phyloP scores from a whole-genome alignment of 2,329 filamentous ascomycete genomes.

The Diaporthe vaccinii region DNA sequence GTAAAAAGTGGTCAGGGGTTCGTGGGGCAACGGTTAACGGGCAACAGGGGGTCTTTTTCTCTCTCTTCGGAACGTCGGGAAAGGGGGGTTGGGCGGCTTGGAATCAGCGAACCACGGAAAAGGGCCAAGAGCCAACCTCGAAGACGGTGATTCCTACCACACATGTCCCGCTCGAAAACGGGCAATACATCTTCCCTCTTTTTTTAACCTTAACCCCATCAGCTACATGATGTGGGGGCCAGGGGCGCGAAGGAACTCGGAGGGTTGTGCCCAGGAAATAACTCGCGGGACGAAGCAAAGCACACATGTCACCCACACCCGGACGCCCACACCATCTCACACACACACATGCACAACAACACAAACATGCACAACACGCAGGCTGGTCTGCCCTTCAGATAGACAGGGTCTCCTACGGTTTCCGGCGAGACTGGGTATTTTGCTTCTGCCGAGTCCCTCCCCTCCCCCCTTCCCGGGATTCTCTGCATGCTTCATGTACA shows the following conservation, averaged over 20 bases:
- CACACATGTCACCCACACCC: constrained; percentile 16
- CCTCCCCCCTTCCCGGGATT: constrained; percentile 5
- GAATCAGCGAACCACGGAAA: constrained; percentile 20
- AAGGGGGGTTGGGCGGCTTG: neutral
- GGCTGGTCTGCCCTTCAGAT: constrained; percentile 35
- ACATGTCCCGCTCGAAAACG: constrained; percentile 5
- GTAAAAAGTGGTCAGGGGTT: neutral
- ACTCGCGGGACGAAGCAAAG: constrained; percentile 30
- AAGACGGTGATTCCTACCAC: constrained; percentile 1
- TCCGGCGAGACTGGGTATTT: constrained; percentile 13
- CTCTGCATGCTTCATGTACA: constrained; percentile 37
- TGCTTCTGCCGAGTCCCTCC: neutral
- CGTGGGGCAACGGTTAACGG: neutral
- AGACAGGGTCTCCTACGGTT: constrained; percentile 8
- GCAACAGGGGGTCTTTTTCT: constrained; percentile 8
- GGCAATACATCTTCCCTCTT: neutral
- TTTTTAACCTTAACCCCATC: neutral
- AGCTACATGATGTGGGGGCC: neutral
- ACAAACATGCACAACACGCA: constrained; percentile 23
- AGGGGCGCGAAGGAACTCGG: constrained; percentile 27
- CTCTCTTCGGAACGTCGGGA: constrained; percentile 24
- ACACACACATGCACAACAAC: neutral
- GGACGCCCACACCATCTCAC: constrained; percentile 3
- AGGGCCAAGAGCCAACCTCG: constrained; percentile 23
- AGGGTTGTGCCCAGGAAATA: constrained; percentile 27